A percentile compares a stretch with the other conserved stretches of the same genome.
These are phyloP conservation scores for Yarrowia osloensis DNA, from an alignment of 805 yeast species.

Conservation along the genomic window DNA sequence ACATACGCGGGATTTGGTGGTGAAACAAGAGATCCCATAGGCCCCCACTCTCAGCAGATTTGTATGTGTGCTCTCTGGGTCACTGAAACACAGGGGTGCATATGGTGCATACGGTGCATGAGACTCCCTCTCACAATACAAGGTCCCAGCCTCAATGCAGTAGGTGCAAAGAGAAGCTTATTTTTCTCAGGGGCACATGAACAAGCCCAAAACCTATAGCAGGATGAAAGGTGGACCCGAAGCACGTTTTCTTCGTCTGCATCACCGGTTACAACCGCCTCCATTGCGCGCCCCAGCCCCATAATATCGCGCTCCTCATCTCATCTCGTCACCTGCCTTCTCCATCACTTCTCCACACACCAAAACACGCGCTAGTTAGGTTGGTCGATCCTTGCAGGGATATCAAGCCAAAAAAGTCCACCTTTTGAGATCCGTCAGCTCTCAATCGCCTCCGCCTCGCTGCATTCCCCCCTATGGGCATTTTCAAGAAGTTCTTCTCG, in stretches of 20 bases:
- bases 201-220: neutral
- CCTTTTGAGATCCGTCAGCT: neutral
- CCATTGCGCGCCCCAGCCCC: neutral
- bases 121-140: neutral
- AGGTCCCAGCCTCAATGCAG: neutral
- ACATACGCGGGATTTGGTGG: too few species aligned
- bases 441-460: too few species aligned
- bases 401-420: neutral
- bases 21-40: too few species aligned
- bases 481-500: conserved; percentile 24
- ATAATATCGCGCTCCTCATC: neutral
- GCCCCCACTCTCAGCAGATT: too few species aligned
- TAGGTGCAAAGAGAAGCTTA: conserved; percentile 13
- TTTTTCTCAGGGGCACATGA: conserved; percentile 10
- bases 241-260: neutral
- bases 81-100: conserved; percentile 24
- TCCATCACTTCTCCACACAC: neutral
- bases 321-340: neutral
- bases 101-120: neutral
- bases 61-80: too few species aligned
- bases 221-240: neutral
- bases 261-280: neutral
- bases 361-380: conserved; percentile 8
- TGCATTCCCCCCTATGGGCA: neutral
- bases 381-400: conserved; percentile 25